Conservation (phyloP, 2,329 filamentous ascomycete genomes). For the Bisporella sp. region DNA sequence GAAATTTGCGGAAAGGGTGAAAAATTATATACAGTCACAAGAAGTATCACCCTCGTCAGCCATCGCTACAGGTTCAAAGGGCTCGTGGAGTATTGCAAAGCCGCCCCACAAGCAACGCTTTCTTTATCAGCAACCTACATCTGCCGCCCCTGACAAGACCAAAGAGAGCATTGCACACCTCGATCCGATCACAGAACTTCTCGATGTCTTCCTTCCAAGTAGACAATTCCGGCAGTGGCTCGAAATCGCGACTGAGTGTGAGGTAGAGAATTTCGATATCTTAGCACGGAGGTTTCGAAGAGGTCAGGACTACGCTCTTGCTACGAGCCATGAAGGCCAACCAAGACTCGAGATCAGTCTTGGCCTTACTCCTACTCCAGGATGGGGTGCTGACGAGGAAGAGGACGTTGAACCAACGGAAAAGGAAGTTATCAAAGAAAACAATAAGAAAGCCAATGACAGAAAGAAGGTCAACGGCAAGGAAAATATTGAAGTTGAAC, state of each 20-base stretch:
- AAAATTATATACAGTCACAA: constrained; percentile 60
- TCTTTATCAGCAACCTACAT: constrained; percentile 63
- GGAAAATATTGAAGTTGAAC: constrained; percentile 12
- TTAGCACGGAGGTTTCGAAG: constrained; percentile 82
- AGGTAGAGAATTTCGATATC: constrained; percentile 66
- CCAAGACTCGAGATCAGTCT: constrained; percentile 82
- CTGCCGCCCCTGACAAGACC: constrained; percentile 14
- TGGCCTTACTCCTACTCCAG: constrained; percentile 73
- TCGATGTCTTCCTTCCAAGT: constrained; percentile 79
- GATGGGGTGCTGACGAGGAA: constrained; percentile 71
- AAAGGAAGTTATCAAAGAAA: constrained; percentile 25
- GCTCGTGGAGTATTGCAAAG: constrained; percentile 67
- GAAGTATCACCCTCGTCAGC: constrained; percentile 43
- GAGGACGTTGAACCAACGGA: constrained; percentile 40
- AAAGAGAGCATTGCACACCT: constrained; percentile 31
- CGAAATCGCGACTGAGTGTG: constrained; percentile 69
- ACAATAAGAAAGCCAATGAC: constrained; percentile 26
- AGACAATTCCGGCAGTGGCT: constrained; percentile 86
- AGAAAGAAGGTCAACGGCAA: constrained; percentile 15
- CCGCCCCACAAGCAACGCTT: constrained; percentile 96
- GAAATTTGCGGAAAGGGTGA: constrained; percentile 69
- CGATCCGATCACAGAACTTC: constrained; percentile 65
- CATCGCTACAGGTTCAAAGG: constrained; percentile 47
- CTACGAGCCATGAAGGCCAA: constrained; percentile 72
- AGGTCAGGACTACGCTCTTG: constrained; percentile 86